Evolutionary conservation across 2,329 filamentous ascomycete genomes (phyloP).

Genomic region (Pseudogymnoascus sp.): DNA sequence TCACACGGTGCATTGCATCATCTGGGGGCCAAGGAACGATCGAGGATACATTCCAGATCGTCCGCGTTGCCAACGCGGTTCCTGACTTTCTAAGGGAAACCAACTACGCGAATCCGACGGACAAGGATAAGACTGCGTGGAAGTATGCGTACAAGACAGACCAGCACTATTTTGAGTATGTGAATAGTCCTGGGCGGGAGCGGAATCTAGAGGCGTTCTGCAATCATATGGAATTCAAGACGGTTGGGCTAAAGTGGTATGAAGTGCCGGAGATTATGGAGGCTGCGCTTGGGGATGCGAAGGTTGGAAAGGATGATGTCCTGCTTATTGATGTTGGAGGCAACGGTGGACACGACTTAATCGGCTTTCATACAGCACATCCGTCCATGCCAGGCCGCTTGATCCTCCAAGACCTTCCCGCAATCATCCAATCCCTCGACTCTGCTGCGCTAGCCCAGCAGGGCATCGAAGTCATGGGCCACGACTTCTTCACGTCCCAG

Average conservation of each 20-base stretch:
- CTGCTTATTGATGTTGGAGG: constrained; percentile 17
- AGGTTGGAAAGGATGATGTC: background rate
- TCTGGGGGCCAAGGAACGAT: background rate
- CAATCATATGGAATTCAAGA: constrained; percentile 13
- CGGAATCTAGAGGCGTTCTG: background rate
- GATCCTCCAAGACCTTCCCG: constrained; percentile 16
- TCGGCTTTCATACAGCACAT: background rate
- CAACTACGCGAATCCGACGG: constrained; percentile 11
- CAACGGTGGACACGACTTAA: constrained; percentile 15
- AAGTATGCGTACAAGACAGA: constrained; percentile 12
- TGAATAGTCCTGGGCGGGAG: constrained; percentile 7
- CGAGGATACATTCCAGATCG: constrained; percentile 2
- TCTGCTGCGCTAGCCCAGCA: background rate
- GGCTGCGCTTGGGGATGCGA: background rate
- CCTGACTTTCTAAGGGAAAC: constrained; percentile 4
- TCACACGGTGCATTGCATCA: constrained; percentile 1
- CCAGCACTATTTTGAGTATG: constrained; percentile 11
- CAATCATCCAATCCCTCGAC: background rate
- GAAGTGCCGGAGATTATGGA: constrained; percentile 11
- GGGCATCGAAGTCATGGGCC: constrained; percentile 25
- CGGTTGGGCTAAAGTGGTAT: constrained; percentile 13
- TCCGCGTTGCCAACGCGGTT: background rate
- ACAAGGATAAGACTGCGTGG: constrained; percentile 13
- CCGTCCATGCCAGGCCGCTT: background rate
- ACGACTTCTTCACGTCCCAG: constrained; percentile 33